Evolutionary conservation across 306 rosid genomes (phyloP).

Genomic region (Erythrophleum fordii): DNA sequence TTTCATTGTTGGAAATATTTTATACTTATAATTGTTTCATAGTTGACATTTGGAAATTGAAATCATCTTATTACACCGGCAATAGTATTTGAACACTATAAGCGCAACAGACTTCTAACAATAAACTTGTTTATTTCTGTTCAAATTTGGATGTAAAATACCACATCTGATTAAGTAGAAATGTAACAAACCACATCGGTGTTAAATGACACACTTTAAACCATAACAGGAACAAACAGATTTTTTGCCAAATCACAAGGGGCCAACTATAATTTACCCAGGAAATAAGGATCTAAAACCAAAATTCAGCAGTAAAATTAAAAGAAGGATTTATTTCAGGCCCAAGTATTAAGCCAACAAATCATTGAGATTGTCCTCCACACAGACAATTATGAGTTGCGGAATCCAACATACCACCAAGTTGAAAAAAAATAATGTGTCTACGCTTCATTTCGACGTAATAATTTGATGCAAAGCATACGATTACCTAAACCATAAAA

Average conservation of each 20-base stretch:
- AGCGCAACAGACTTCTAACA: background rate
- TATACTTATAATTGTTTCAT: background rate
- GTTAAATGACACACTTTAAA: background rate
- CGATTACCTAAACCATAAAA: background rate
- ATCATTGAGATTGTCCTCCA: background rate
- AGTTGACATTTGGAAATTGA: background rate
- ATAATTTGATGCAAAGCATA: background rate
- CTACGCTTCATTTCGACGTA: conserved; percentile 4
- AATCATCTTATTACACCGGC: background rate
- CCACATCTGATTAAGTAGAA: background rate
- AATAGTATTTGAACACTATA: background rate
- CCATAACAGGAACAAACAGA: background rate
- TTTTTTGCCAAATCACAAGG: background rate
- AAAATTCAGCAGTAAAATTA: background rate
- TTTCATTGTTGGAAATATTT: background rate
- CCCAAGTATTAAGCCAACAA: conserved; percentile 4
- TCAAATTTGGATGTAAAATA: background rate
- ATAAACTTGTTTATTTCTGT: background rate
- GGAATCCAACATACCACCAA: background rate
- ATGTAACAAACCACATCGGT: background rate
- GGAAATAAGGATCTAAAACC: background rate
- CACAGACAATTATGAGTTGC: background rate
- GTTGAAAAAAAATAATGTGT: background rate
- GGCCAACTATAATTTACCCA: background rate
- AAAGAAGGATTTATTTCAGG: background rate